phyloP scores from a whole-genome alignment of 1,284 basidiomycete species.

The Pascua sp. region DNA sequence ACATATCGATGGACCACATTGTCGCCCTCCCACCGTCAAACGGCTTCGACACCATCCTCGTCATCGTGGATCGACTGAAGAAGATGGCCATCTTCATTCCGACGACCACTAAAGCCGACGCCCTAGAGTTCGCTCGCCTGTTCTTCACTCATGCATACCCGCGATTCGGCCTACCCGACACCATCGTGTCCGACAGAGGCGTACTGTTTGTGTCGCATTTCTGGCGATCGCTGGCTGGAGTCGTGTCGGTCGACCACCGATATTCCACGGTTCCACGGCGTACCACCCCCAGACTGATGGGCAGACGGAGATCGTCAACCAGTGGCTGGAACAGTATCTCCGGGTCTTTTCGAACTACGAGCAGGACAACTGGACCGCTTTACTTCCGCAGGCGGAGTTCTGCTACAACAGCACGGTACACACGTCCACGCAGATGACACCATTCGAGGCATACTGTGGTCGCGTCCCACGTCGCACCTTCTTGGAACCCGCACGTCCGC shows the following conservation, averaged over 20 bases:
- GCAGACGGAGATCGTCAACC: slow-evolving; percentile 46
- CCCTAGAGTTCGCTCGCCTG: neutral
- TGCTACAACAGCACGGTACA: slow-evolving; percentile 52
- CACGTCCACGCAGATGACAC: slow-evolving; percentile 30
- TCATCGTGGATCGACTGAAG: slow-evolving; percentile 50
- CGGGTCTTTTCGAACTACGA: slow-evolving; percentile 37
- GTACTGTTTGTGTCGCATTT: slow-evolving; percentile 8
- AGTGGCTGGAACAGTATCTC: slow-evolving; percentile 25
- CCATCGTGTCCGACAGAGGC: neutral
- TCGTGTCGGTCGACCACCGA: slow-evolving; percentile 9
- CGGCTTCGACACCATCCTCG: slow-evolving; percentile 47
- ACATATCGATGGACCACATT: slow-evolving; percentile 52
- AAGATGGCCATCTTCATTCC: slow-evolving; percentile 1
- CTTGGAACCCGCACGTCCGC: too few species aligned
- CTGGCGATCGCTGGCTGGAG: slow-evolving; percentile 9
- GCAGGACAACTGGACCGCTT: slow-evolving; percentile 52
- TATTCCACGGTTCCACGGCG: slow-evolving; percentile 43
- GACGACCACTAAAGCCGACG: neutral
- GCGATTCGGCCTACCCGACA: neutral
- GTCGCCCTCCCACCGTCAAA: slow-evolving; percentile 41
- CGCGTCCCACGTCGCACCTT: slow-evolving; percentile 32
- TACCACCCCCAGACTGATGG: slow-evolving; percentile 54
- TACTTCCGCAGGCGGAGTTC: slow-evolving; percentile 44
- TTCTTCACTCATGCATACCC: slow-evolving; percentile 18
- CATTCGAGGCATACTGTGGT: slow-evolving; percentile 43